A percentile compares a stretch with the other conserved stretches of the same genome.
phyloP scores from a whole-genome alignment of 768 basidiomycete genomes.

The Hydnum rufescens region DNA sequence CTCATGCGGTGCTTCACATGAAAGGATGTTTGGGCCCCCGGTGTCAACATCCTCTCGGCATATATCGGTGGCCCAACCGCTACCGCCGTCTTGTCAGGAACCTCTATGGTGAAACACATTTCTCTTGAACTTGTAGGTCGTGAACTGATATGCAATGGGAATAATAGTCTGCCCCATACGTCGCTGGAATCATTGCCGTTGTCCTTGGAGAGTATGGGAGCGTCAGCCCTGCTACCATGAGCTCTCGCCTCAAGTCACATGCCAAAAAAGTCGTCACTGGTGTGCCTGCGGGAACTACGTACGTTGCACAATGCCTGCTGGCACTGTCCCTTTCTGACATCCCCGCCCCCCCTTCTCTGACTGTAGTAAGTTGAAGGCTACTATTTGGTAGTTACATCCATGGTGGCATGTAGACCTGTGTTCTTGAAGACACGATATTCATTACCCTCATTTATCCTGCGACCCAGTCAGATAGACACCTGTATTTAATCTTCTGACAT shows the following conservation, averaged over 20 bases:
- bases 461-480: too few relatives aligned
- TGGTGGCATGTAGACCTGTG: too few relatives aligned
- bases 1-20: neutral
- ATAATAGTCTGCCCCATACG: slow-evolving; percentile 7
- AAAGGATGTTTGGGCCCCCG: slow-evolving; percentile 5
- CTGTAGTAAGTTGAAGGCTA: too few relatives aligned
- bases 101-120: slow-evolving; percentile 4
- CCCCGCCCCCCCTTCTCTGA: too few relatives aligned
- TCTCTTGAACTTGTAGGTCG: neutral
- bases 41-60: slow-evolving; percentile 5
- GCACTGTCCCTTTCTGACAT: too few relatives aligned
- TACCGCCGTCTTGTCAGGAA: slow-evolving; percentile 5
- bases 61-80: slow-evolving; percentile 5
- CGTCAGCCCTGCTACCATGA: slow-evolving; percentile 4
- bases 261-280: slow-evolving; percentile 5
- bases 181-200: slow-evolving; percentile 6
- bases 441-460: too few relatives aligned
- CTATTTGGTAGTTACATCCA: too few relatives aligned
- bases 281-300: slow-evolving; percentile 3
- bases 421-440: too few relatives aligned
- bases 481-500: too few relatives aligned
- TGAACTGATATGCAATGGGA: neutral
- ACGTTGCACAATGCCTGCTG: too few relatives aligned
- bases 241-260: slow-evolving; percentile 3
- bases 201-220: slow-evolving; percentile 1